A percentile compares a stretch with the other conserved stretches of the same genome.
phyloP scores from a whole-genome alignment of 148 eudicot genomes.

The Vaccinium corymbosum region DNA sequence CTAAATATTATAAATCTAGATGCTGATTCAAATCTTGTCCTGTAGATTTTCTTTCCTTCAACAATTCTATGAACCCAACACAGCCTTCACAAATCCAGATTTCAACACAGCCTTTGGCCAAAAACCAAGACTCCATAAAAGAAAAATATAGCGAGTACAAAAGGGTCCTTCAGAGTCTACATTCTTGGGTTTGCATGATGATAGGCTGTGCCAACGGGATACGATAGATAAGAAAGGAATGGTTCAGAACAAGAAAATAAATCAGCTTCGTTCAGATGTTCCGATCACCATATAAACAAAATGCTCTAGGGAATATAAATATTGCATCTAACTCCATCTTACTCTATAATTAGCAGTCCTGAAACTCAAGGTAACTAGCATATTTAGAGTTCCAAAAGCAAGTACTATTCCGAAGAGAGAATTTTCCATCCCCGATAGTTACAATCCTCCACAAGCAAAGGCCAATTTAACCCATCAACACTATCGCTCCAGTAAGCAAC shows the following conservation, averaged over 20 bases:
- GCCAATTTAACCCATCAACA: background rate
- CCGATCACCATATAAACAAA: background rate
- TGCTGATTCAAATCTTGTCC: background rate
- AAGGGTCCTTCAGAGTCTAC: slow-evolving; percentile 80
- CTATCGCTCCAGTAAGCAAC: background rate
- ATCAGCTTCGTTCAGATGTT: background rate
- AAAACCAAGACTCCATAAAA: background rate
- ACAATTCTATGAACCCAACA: background rate
- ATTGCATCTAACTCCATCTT: background rate
- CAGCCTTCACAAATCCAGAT: background rate
- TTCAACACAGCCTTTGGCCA: background rate
- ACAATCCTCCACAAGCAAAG: background rate
- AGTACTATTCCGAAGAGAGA: background rate
- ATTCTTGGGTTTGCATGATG: slow-evolving; percentile 89
- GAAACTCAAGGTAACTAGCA: slow-evolving; percentile 1
- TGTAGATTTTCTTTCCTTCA: background rate
- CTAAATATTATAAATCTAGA: background rate
- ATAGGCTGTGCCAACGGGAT: slow-evolving; percentile 88
- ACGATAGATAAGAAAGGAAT: slow-evolving; percentile 78
- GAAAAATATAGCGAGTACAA: too few species aligned
- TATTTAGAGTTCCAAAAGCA: background rate
- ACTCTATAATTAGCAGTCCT: background rate
- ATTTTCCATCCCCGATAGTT: background rate
- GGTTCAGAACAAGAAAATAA: slow-evolving; percentile 29
- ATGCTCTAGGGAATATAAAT: background rate